Evolutionary conservation across 371 early-diverging fungal genomes (phyloP), one percentile per base, ranked within the genome.

Genomic region (Zopfochytrium polystomum): DNA sequence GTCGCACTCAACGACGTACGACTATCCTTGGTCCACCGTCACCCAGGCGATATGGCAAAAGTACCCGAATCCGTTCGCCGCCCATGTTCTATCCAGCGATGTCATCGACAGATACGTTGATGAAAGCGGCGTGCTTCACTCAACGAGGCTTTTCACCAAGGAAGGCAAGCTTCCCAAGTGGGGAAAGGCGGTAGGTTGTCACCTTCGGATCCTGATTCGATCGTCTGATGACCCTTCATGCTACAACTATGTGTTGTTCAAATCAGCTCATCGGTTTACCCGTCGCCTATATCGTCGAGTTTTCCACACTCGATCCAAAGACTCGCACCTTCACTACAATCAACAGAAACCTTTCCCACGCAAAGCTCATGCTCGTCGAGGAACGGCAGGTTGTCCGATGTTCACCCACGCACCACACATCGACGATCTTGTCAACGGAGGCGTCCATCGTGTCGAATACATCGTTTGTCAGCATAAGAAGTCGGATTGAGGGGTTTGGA

Each of bases 61-160:
- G 48, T 97, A 97, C 75, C 98, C 98, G 34, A 97, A 97, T 72
- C 98, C 98, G n/a, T 93, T 92, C 73, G 92, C 96, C 13, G 80
- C 87, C 15, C 98, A 97, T 72, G 98, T 97, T 3, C 76, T 95
- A 55, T 79, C 93, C 0, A 83, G 87, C 9, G 98, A 97, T 74
- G 92, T 95, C 15, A 76, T 96, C 29, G 93, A 90, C 58, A 85
- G 93, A 22, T 75, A 76, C 45, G 82, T 93, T n/a, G 93, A 94
- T 63, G 81, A 80, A 3, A 84, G 88, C 0, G 94, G 76, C 43
- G 77, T 85, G 29, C 71, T 97, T 64, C 84, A 83, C 58, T 92
- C 94, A 15, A 91, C 90, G 15, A 82, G 96, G 61, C 73, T 97
- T 31, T 86, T 95, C 27, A 76, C 90, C 71, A 97, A 97, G 72